Conservation (phyloP, 306 rosid genomes). For the Benincasa hispida region DNA sequence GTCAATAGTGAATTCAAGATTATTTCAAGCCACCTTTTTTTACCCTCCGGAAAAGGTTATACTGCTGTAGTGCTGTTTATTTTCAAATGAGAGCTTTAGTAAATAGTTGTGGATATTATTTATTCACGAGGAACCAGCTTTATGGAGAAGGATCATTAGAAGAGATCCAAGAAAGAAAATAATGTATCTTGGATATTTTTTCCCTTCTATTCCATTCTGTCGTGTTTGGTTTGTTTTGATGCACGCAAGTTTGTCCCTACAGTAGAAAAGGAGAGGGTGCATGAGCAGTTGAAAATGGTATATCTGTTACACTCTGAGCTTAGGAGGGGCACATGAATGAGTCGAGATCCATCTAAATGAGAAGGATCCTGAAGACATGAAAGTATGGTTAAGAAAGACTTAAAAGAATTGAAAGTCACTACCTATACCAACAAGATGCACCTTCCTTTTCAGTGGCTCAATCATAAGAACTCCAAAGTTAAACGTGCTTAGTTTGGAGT, state of each 20-base stretch:
- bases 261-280: not conserved
- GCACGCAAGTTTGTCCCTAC: not conserved
- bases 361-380: too few species aligned
- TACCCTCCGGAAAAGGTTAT: not conserved
- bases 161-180: not conserved
- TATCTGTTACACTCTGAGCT: too few species aligned
- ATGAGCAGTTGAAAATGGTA: not conserved
- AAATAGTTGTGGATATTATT: not conserved
- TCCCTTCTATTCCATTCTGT: not conserved
- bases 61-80: not conserved
- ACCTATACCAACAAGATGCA: too few species aligned
- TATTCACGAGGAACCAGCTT: not conserved
- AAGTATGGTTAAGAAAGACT: too few species aligned
- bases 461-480: too few species aligned
- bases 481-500: too few species aligned
- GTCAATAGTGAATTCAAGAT: not conserved
- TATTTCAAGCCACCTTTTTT: not conserved
- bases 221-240: not conserved
- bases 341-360: too few species aligned
- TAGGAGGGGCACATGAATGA: too few species aligned
- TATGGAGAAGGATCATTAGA: not conserved
- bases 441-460: too few species aligned
- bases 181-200: not conserved
- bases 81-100: not conserved
- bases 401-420: too few species aligned